Evolutionary conservation across 2,329 filamentous ascomycete species (phyloP), one percentile per base, ranked within the genome.

Genomic region (Apiospora arundinis): DNA sequence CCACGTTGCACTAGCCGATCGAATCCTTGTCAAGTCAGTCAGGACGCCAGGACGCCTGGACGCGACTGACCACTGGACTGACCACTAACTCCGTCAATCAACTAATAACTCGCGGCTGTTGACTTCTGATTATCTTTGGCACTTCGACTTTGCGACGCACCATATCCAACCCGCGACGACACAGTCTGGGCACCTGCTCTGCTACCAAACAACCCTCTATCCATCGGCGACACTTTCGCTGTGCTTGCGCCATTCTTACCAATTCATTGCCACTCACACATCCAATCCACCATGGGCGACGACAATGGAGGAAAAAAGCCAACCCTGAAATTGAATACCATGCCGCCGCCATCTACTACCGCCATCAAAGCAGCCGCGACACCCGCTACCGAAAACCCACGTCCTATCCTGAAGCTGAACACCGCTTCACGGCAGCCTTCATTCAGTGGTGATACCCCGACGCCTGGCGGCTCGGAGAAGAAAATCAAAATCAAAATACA

Each of bases 401-500:
- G 74, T 66, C 79, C 79, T 1, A 79, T 78, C 18, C 74, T 81
- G n/a, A 81, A 80, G 72, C 52, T 81, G 16, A 80, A 79, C 49
- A 80, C 78, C 4, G 70, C 68, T 44, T 76, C 78, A 46, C 76
- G 78, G 67, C 73, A 77, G 45, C 49, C 76, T 25, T 79, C 78
- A 8, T 75, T 79, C n/a, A 74, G 76, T 70, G 74, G 75, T 60
- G 77, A 80, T 3, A 72, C 73, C 1, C 73, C 75, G 11, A 80
- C 78, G 0, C 77, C 79, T 7, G 78, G 79, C 18, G 73, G 75
- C 1, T 77, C 79, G 69, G 76, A 76, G 56, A 79, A 76, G 70
- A 82, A 78, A 72, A 78, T 85, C 72, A 85, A 82, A 75, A 81
- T 85, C 75, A 85, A 82, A 72, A 73, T 85, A 74, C 60, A 72